A percentile compares a stretch with the other conserved stretches of the same genome.
Evolutionary conservation across 164 flowering plant genomes (phyloP).

Genomic region (Echeveria elegans): DNA sequence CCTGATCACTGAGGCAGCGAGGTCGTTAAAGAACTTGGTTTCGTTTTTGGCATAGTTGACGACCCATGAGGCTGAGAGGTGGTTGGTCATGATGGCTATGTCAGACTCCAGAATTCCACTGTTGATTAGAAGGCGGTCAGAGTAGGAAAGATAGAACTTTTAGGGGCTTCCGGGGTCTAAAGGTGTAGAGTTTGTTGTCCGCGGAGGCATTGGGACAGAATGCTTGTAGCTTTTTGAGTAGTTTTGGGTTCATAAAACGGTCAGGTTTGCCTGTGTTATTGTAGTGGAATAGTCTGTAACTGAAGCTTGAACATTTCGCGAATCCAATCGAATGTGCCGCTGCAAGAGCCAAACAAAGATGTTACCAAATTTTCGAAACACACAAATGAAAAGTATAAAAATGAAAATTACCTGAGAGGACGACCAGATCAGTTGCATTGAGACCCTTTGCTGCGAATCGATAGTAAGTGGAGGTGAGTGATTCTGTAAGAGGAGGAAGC

Average conservation of each 20-base stretch:
- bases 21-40: conserved; percentile 27
- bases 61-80: conserved; percentile 38
- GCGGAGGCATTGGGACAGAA: conserved; percentile 36
- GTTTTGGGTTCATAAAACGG: conserved; percentile 32
- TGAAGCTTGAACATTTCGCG: conserved; percentile 53
- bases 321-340: conserved; percentile 58
- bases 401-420: conserved; percentile 41
- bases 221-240: conserved; percentile 23
- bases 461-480: conserved; percentile 37
- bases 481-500: conserved; percentile 46
- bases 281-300: conserved; percentile 45
- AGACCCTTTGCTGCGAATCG: conserved; percentile 55
- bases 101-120: conserved; percentile 53
- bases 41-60: conserved; percentile 31
- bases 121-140: conserved; percentile 34
- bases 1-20: conserved; percentile 49
- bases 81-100: conserved; percentile 41
- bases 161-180: conserved; percentile 26
- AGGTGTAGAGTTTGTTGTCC: conserved; percentile 36
- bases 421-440: conserved; percentile 42
- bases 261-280: conserved; percentile 44
- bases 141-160: conserved; percentile 43
- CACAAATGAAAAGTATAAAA: too few species aligned
- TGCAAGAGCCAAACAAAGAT: conserved; percentile 7
- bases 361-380: too few species aligned